Percentiles rank a stretch among this genome's conserved stretches.
These are phyloP conservation scores for Nitzschia inconspicua DNA, from an alignment of 108 stramenopile species.

Conservation along the genomic window DNA sequence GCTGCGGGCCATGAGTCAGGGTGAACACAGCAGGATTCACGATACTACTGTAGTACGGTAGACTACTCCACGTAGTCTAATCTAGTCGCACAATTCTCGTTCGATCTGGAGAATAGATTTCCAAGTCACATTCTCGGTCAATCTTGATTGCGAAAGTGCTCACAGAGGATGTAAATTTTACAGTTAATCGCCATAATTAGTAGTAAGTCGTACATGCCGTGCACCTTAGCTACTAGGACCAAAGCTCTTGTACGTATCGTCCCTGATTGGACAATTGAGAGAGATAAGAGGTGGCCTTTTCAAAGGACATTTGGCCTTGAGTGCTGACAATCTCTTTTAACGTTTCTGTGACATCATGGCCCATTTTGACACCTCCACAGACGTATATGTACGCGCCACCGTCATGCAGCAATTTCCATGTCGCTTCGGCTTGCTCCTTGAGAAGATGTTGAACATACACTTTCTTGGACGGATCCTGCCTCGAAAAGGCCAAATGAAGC, in stretches of 20 bases:
- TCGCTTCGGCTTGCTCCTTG: conserved; percentile 45
- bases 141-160: too few species aligned
- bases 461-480: conserved; percentile 73
- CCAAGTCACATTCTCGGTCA: too few species aligned
- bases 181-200: too few species aligned
- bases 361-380: conserved; percentile 90
- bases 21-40: too few species aligned
- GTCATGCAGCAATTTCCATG: conserved; percentile 66
- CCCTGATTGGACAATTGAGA: conserved; percentile 55
- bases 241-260: conserved; percentile 83
- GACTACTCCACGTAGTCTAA: too few species aligned
- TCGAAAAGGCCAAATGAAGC: conserved; percentile 87
- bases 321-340: conserved; percentile 48
- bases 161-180: too few species aligned
- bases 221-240: conserved; percentile 65
- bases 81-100: too few species aligned
- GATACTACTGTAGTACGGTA: too few species aligned
- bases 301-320: conserved; percentile 49
- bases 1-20: too few species aligned
- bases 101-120: too few species aligned
- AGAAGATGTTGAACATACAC: conserved; percentile 96
- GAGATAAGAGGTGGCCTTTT: conserved; percentile 67
- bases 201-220: too few species aligned
- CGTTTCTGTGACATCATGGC: conserved; percentile 76
- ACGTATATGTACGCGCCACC: conserved; percentile 77